A percentile compares a stretch with the other conserved stretches of the same genome.
Evolutionary conservation across 345 rosid species (phyloP).

Genomic region (Moricandia moricandioides): DNA sequence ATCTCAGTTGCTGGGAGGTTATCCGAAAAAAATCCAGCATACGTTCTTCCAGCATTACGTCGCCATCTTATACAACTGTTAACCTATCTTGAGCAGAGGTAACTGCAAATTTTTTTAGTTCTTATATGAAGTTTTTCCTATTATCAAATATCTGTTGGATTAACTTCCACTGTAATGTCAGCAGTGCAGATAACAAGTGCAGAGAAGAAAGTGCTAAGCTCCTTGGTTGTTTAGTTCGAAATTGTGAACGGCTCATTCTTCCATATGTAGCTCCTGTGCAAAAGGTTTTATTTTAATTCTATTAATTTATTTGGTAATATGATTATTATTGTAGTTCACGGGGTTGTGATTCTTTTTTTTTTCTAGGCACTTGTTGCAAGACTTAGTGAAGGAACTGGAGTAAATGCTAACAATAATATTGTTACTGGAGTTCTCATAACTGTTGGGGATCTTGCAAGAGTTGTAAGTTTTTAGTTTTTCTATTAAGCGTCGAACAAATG

Average conservation of each 20-base stretch:
- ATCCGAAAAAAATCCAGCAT: slow-evolving; percentile 97
- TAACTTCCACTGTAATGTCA: slow-evolving; percentile 46
- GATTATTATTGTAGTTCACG: slow-evolving; percentile 7
- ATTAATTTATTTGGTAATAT: slow-evolving; percentile 17
- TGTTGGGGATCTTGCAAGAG: slow-evolving; percentile 99
- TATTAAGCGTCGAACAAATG: slow-evolving; percentile 1
- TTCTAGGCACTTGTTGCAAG: slow-evolving; percentile 93
- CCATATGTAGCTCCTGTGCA: slow-evolving; percentile 95
- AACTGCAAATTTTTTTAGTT: slow-evolving; percentile 25
- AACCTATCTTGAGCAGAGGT: slow-evolving; percentile 96
- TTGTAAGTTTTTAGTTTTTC: slow-evolving; percentile 58
- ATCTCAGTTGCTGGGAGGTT: slow-evolving; percentile 93
- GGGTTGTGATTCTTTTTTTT: slow-evolving; percentile 27
- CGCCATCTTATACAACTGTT: slow-evolving; percentile 95
- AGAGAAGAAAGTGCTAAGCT: slow-evolving; percentile 96
- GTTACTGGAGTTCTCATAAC: slow-evolving; percentile 94
- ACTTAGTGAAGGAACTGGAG: slow-evolving; percentile 78
- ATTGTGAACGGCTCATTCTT: slow-evolving; percentile 82
- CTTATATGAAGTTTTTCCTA: not conserved
- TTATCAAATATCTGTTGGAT: slow-evolving; percentile 23
- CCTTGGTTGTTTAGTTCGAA: slow-evolving; percentile 94
- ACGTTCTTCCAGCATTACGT: slow-evolving; percentile 99
- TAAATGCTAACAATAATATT: slow-evolving; percentile 82
- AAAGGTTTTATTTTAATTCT: slow-evolving; percentile 59
- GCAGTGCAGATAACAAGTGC: slow-evolving; percentile 98